Conservation (phyloP, 2,329 filamentous ascomycete genomes). For the Aspergillus sp. region DNA sequence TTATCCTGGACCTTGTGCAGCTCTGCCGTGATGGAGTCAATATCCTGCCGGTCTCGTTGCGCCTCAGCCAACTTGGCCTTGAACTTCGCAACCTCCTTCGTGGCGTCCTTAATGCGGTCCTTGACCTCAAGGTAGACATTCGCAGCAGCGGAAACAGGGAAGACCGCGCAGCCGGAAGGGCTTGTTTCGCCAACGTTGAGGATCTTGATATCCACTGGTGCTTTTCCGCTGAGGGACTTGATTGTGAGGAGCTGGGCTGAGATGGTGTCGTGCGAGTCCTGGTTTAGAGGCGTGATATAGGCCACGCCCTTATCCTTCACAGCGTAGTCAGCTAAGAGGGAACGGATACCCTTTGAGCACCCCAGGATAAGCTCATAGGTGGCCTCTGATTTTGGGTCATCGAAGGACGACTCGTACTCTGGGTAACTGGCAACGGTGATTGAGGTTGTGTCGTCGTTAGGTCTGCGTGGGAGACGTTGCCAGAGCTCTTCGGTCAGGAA, state of each 20-base stretch:
- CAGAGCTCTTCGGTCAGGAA: conserved; percentile 59
- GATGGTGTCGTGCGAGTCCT: conserved; percentile 65
- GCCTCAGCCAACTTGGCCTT: conserved; percentile 75
- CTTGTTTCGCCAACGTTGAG: conserved; percentile 57
- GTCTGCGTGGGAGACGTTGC: conserved; percentile 60
- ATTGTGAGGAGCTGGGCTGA: conserved; percentile 69
- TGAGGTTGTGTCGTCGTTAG: conserved; percentile 55
- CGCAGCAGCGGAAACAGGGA: conserved; percentile 76
- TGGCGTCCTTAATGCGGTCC: conserved; percentile 67
- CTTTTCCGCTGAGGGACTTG: conserved; percentile 75
- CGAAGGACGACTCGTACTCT: conserved; percentile 52
- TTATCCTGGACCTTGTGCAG: too few species aligned
- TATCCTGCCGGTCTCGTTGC: too few species aligned
- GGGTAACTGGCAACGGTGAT: conserved; percentile 62
- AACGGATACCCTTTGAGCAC: conserved; percentile 58
- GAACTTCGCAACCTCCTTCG: conserved; percentile 71
- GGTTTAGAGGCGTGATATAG: conserved; percentile 47
- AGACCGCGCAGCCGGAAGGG: conserved; percentile 65
- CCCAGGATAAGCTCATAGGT: conserved; percentile 62
- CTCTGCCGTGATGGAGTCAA: too few species aligned
- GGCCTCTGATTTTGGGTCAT: conserved; percentile 54
- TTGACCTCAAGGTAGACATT: conserved; percentile 73
- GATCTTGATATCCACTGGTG: conserved; percentile 63
- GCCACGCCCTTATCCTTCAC: conserved; percentile 47
- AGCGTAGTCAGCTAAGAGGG: conserved; percentile 57